phyloP scores from a whole-genome alignment of 768 basidiomycete species.

The Trametes cinnabarina region DNA sequence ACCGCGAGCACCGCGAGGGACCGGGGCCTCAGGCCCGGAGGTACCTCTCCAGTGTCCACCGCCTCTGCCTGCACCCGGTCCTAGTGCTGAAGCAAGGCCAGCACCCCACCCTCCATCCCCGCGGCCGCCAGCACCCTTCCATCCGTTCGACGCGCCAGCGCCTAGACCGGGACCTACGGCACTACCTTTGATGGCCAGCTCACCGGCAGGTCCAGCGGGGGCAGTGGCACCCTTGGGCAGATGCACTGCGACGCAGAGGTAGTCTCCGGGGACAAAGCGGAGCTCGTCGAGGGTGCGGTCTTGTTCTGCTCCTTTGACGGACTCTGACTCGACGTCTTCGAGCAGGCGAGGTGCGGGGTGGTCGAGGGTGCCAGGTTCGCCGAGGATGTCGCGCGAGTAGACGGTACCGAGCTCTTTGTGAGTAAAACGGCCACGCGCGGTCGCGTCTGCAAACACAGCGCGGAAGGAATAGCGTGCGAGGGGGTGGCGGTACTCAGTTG shows the following conservation, averaged over 20 bases:
- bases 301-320: conserved; percentile 10
- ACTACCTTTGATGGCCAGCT: conserved; percentile 52
- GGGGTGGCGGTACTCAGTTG: conserved; percentile 75
- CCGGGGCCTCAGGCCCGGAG: conserved; percentile 47
- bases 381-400: conserved; percentile 81
- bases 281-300: conserved; percentile 78
- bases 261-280: conserved; percentile 79
- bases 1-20: conserved; percentile 42
- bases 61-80: conserved; percentile 44
- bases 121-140: conserved; percentile 32
- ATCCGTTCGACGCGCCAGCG: conserved; percentile 34
- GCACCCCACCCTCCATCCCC: conserved; percentile 52
- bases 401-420: conserved; percentile 81
- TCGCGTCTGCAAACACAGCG: conserved; percentile 73
- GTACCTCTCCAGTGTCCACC: conserved; percentile 75
- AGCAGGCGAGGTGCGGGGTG: conserved; percentile 58
- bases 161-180: conserved; percentile 38
- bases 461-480: conserved; percentile 81
- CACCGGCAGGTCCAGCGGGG: conserved; percentile 45
- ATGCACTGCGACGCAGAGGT: conserved; percentile 68
- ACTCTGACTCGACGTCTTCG: conserved; percentile 42
- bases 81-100: conserved; percentile 32
- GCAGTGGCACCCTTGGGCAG: conserved; percentile 60
- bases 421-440: conserved; percentile 66
- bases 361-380: conserved; percentile 67